Percentiles rank a stretch among this genome's conserved stretches.
phyloP scores from a whole-genome alignment of 2,329 filamentous ascomycete species.

The Incumbomyces lentus region DNA sequence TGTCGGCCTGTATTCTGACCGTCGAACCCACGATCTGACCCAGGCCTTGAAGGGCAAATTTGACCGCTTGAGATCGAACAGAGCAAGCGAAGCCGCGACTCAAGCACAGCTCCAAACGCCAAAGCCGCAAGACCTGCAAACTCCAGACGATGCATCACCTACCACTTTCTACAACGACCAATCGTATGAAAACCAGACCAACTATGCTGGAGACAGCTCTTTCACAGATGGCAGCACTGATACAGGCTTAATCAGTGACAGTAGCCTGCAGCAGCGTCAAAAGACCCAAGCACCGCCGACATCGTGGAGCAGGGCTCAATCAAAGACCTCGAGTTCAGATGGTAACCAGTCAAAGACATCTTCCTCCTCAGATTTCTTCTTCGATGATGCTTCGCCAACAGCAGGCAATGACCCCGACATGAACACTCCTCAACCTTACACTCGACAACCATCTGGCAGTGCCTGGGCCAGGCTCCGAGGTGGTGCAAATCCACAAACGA shows the following conservation, averaged over 20 bases:
- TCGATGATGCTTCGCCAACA: constrained; percentile 19
- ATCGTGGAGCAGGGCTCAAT: constrained; percentile 7
- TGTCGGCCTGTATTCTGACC: constrained; percentile 13
- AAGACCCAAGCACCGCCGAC: constrained; percentile 6
- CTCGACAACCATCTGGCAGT: constrained; percentile 5
- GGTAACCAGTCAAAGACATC: background rate
- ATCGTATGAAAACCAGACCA: constrained; percentile 1
- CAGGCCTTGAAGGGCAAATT: constrained; percentile 9
- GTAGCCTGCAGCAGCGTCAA: constrained; percentile 5
- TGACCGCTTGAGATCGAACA: constrained; percentile 9
- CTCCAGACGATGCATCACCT: constrained; percentile 6
- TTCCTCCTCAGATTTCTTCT: constrained; percentile 9
- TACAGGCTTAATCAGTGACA: constrained; percentile 8
- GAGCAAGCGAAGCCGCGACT: constrained; percentile 1
- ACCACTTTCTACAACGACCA: constrained; percentile 8
- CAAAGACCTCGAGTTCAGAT: background rate
- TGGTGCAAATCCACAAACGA: background rate
- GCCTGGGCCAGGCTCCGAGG: constrained; percentile 17
- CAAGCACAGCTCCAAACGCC: background rate
- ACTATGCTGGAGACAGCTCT: constrained; percentile 4
- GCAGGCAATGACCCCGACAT: constrained; percentile 15
- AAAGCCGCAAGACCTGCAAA: background rate
- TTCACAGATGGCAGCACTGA: constrained; percentile 9
- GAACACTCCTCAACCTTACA: background rate
- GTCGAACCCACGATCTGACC: constrained; percentile 13